Evolutionary conservation across 2,329 filamentous ascomycete genomes (phyloP), one percentile per base, ranked within the genome.

Genomic region (Phialophora tarda): DNA sequence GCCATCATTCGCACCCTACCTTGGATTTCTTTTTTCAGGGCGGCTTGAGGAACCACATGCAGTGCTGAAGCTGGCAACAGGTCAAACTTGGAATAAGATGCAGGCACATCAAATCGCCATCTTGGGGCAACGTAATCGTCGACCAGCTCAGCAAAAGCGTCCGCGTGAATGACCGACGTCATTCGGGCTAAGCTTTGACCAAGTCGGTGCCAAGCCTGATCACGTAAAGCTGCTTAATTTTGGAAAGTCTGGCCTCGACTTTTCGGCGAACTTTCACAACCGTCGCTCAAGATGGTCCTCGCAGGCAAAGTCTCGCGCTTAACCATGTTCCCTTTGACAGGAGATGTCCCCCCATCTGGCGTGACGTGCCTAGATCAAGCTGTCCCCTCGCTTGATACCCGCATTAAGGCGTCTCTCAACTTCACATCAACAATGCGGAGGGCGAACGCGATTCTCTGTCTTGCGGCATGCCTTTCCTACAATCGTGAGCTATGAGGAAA

Each of bases 21-120:
- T 1, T 55, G 24, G 10, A 44, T 12, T 23, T 26, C 17, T 4
- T 24, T 44, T 58, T 58, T 26, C 48, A 51, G 21, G 21, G 48
- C 24, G 3, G 48, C 48, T 21, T 51, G 24, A 2, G 48, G 48
- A 12, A 14, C 23, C 23, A 26, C 48, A 24, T 51, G 48, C 48
- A 23, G 48, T 28, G 11, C 11, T 21, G 21, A 44, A 58, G 14
- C 32, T n/a, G 54, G 17, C n/a, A 57, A 38, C 21, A 30, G 10
- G 38, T 53, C 59, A 30, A 61, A 61, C 59, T 61, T 14, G 59
- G 59, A 61, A 61, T 53, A 41, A 53, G 59, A 61, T 61, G 59
- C 59, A 53, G 23, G 48, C 17, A 51, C 28, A n/a, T 53, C 12
- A 21, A 21, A n/a, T 21, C 17, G 47, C 12, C 17, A 54, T 61